Evolutionary conservation across 2,329 filamentous ascomycete genomes (phyloP), one percentile per base, ranked within the genome.

Genomic region (Botrytis pseudocinerea): DNA sequence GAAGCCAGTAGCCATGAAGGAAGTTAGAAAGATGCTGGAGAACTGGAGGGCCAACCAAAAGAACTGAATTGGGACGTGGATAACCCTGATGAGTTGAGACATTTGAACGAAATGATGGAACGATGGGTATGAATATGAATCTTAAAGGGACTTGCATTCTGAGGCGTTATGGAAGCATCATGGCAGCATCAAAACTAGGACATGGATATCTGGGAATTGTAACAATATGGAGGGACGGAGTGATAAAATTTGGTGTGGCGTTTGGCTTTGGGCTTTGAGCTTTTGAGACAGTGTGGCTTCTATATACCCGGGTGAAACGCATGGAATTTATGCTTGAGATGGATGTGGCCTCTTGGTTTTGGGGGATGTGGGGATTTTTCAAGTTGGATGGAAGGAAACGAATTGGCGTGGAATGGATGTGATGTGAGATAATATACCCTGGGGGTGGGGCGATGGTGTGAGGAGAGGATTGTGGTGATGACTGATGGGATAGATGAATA

Each of bases 1-100:
- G n/a, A 83, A 83, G 71, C 82, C 82, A n/a, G 81, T 82, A 63
- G 77, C 78, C n/a, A 80, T 84, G 74, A 83, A 81, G 74, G 82
- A 83, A 74, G 77, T 85, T 42, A 81, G 79, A 35, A 82, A 80
- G 76, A 79, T 83, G 60, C 75, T 83, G 68, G 81, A 81, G 73
- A 81, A 82, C 69, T 82, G 81, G 81, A 76, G 79, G 70, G 78
- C 78, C 10, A 82, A 81, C 74, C 68, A 76, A 73, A 76, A 72
- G 54, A 77, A 77, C 20, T 64, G 51, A 46, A 69, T 35, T 46
- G 28, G 40, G n/a, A 22, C 12, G 60, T 32, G 18, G 51, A 32
- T 14, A 46, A 16, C 14, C 12, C 5, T 22, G 64, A 54, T 28
- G 25, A 14, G 35, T 6, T 20, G 16, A 16, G 16, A 48, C 32